Percentiles rank a stretch among this genome's conserved stretches.
Conservation (phyloP, 352 stramenopile genomes). For the Hyaloperonospora brassicae region DNA sequence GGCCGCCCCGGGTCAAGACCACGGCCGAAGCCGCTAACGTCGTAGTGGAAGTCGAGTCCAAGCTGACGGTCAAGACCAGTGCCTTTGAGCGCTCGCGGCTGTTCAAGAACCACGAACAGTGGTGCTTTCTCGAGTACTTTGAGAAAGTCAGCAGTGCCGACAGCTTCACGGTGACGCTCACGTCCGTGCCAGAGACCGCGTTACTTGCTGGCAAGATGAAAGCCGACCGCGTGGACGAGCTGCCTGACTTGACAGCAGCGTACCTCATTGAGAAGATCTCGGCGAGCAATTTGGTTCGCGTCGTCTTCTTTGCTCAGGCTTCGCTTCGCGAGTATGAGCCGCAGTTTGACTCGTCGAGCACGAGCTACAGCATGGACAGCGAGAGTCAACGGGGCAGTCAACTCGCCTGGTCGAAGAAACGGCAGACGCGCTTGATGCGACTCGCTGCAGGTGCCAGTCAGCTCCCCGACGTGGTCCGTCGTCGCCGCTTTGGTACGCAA, state of each 20-base stretch:
- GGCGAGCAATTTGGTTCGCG: conserved; percentile 26
- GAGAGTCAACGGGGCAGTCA: conserved; percentile 11
- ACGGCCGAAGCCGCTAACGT: conserved; percentile 3
- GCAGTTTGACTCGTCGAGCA: conserved; percentile 16
- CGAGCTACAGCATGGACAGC: conserved; percentile 12
- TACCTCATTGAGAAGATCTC: conserved; percentile 34
- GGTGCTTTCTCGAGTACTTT: conserved; percentile 32
- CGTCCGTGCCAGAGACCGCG: conserved; percentile 25
- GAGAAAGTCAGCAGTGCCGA: conserved; percentile 20
- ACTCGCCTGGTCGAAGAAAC: conserved; percentile 21
- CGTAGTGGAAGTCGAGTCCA: conserved; percentile 14
- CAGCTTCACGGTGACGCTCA: conserved; percentile 23
- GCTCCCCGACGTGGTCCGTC: conserved; percentile 40
- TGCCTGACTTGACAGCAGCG: conserved; percentile 29
- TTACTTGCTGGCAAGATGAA: conserved; percentile 37
- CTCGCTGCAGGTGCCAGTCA: conserved; percentile 31
- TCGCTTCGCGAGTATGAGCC: conserved; percentile 11
- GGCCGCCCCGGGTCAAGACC: conserved; percentile 6
- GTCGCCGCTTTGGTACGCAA: conserved; percentile 50
- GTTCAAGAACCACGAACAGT: conserved; percentile 36
- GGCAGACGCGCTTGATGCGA: conserved; percentile 31
- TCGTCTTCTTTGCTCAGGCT: conserved; percentile 33
- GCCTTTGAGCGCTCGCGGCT: conserved; percentile 33
- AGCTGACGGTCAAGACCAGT: conserved; percentile 28
- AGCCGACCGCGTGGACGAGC: conserved; percentile 28